Evolutionary conservation across 495 filamentous ascomycete species (phyloP).

Genomic region (Neurospora sp.): DNA sequence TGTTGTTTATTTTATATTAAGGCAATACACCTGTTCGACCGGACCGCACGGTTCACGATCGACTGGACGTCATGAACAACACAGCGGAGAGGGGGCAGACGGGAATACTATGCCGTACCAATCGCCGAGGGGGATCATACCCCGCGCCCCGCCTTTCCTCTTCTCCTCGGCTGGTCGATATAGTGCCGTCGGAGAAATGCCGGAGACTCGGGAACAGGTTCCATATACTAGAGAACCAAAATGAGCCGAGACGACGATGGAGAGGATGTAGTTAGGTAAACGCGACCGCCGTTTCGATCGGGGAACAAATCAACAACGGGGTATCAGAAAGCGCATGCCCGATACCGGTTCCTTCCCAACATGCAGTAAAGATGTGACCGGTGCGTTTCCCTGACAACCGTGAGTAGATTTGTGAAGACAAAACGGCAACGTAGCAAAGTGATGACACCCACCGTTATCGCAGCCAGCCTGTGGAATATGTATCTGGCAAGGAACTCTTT

Average conservation of each 20-base stretch:
- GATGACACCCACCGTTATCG: neutral
- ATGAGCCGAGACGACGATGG: neutral
- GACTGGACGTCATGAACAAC: neutral
- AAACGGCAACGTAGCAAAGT: neutral
- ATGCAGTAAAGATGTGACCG: neutral
- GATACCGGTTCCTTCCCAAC: neutral
- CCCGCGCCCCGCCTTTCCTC: neutral
- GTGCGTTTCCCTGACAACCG: neutral
- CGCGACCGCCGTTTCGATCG: neutral
- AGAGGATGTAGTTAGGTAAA: neutral
- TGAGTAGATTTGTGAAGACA: neutral
- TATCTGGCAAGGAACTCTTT: neutral
- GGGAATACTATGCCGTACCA: neutral
- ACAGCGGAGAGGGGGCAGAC: neutral
- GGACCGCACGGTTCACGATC: neutral
- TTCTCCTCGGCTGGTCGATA: neutral
- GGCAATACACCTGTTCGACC: neutral
- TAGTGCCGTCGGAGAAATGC: conserved; percentile 18
- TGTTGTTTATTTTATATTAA: neutral
- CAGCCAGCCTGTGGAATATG: neutral
- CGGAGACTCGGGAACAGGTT: conserved; percentile 18
- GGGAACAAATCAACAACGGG: neutral
- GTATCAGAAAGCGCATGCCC: neutral
- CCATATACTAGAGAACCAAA: neutral
- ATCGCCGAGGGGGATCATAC: neutral